Evolutionary conservation across 495 filamentous ascomycete genomes (phyloP).

Genomic region (Niebla homalea): DNA sequence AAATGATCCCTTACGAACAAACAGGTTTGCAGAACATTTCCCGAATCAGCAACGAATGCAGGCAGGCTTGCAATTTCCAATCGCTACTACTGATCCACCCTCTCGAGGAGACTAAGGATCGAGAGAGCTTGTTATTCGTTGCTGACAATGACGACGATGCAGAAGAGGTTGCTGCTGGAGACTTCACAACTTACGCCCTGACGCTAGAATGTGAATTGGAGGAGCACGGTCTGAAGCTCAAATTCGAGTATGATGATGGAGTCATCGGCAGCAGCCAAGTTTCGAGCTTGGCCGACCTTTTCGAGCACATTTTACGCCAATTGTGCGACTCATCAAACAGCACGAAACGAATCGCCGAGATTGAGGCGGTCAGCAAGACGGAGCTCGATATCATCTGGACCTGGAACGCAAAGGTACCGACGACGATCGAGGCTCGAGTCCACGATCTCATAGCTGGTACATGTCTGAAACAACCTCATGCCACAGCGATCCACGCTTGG

Average conservation of each 20-base stretch:
- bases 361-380: conserved; percentile 10
- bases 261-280: conserved; percentile 1
- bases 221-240: background rate
- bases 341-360: background rate
- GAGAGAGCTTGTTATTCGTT: too few species aligned
- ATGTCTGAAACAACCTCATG: conserved; percentile 9
- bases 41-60: conserved; percentile 33
- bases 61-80: conserved; percentile 40
- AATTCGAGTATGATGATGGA: conserved; percentile 6
- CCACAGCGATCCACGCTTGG: conserved; percentile 15
- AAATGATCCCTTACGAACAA: conserved; percentile 41
- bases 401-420: conserved; percentile 4
- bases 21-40: conserved; percentile 47
- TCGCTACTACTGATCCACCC: conserved; percentile 38
- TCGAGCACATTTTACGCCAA: conserved; percentile 13
- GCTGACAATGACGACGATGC: too few species aligned
- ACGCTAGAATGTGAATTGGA: conserved; percentile 3
- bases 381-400: conserved; percentile 1
- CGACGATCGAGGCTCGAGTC: conserved; percentile 14
- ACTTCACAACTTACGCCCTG: conserved; percentile 8
- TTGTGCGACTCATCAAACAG: background rate
- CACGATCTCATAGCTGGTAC: conserved; percentile 23
- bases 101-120: too few species aligned
- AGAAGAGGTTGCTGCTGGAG: too few species aligned
- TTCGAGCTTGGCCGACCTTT: conserved; percentile 8